These are phyloP conservation scores for Solidago caesia DNA, from an alignment of 129 eudicot genomes.

Conservation along the genomic window DNA sequence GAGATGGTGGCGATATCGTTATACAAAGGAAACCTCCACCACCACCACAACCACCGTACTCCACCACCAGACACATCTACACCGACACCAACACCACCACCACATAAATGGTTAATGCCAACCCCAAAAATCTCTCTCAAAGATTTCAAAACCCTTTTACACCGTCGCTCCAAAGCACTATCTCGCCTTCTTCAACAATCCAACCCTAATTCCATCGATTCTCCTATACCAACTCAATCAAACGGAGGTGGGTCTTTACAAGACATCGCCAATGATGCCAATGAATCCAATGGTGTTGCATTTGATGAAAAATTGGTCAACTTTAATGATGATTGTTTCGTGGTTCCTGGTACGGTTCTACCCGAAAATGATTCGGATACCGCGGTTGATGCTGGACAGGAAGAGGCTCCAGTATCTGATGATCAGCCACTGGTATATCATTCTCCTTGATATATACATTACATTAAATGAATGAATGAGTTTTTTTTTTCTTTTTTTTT, in stretches of 20 bases:
- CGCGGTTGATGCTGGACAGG: no score
- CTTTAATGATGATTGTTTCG: no score
- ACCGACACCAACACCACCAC: slow-evolving; percentile 10
- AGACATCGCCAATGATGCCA: not conserved
- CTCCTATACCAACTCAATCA: not conserved
- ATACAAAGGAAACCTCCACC: slow-evolving; percentile 86
- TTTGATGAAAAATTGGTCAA: no score
- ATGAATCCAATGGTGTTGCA: no score
- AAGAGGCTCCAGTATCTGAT: no score
- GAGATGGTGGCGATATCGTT: slow-evolving; percentile 83
- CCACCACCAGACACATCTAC: no score
- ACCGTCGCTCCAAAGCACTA: slow-evolving; percentile 79
- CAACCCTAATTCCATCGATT: slow-evolving; percentile 40
- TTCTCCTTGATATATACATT: no score
- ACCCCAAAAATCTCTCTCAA: slow-evolving; percentile 53
- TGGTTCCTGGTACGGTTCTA: no score
- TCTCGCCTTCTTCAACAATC: slow-evolving; percentile 53
- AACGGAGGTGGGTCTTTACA: not conserved
- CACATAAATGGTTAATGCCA: slow-evolving; percentile 74
- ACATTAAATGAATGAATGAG: no score
- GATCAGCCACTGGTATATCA: no score
- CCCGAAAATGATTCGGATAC: no score
- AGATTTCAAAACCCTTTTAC: slow-evolving; percentile 61
- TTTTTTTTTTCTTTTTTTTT: no score
- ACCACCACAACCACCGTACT: slow-evolving; percentile 38